Conservation (phyloP, 805 yeast genomes). For the Isabelozyma pseudorhagii region DNA sequence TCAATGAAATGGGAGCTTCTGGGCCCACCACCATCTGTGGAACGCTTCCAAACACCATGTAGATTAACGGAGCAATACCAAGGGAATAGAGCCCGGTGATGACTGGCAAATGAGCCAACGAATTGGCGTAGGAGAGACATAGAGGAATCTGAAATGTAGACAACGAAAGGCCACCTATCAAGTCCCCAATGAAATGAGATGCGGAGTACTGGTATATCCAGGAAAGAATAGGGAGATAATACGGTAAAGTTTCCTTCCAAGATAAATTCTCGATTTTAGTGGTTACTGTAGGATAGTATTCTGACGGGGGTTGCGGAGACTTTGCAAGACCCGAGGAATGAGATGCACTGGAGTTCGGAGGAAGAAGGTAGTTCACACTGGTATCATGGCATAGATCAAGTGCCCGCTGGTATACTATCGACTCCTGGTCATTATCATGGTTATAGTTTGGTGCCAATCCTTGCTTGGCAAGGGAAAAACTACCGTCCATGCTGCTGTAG, state of each 20-base stretch:
- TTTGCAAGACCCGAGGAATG: not conserved
- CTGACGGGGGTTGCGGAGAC: conserved; percentile 1
- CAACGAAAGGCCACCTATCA: conserved; percentile 79
- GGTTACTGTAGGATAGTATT: conserved; percentile 20
- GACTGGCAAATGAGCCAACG: conserved; percentile 43
- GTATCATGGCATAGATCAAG: not conserved
- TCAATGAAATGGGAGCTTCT: conserved; percentile 42
- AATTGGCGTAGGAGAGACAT: conserved; percentile 45
- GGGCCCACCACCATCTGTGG: conserved; percentile 49
- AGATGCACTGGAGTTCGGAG: not conserved
- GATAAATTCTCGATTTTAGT: conserved; percentile 16
- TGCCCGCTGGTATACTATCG: not conserved
- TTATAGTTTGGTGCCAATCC: not conserved
- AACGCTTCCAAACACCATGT: conserved; percentile 40
- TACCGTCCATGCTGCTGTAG: not conserved
- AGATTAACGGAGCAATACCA: conserved; percentile 38
- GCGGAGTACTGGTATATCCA: conserved; percentile 59
- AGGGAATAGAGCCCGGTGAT: conserved; percentile 36
- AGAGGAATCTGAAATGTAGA: conserved; percentile 92
- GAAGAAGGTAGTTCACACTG: not conserved
- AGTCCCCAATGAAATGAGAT: conserved; percentile 52
- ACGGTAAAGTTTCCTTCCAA: conserved; percentile 43
- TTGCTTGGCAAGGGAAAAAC: not conserved
- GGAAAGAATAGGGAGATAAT: conserved; percentile 63
- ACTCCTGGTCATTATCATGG: not conserved